Evolutionary conservation across 148 eudicot species (phyloP), one percentile per base, ranked within the genome.

Genomic region (Silene uniflora): DNA sequence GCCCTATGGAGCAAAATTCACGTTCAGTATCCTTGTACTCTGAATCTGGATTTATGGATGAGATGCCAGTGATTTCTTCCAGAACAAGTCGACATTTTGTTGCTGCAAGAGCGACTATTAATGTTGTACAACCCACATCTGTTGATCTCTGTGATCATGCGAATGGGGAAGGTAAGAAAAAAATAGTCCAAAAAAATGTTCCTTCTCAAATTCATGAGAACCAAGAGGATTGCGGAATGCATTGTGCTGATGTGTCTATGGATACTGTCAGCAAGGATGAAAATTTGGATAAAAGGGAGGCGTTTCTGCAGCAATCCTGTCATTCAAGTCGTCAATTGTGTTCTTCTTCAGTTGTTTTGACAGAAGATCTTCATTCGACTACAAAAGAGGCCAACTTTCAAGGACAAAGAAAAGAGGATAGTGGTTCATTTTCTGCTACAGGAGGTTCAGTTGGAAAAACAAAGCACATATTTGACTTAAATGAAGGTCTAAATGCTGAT

Each of bases 401-500:
- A 54, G 80, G 54, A 18, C 69, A 52, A 47, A 64, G 10, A 58
- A 56, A 68, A 39, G 71, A 27, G 24, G 77, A 79, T 10, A 19
- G 22, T 59, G 72, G 84, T 71, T 42, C 62, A 16, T 44, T 75
- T 49, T 25, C 81, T 76, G 74, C 80, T 35, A 60, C 65, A 70
- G 82, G 72, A 71, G 32, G 85, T 62, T 72, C 80, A 14, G 87
- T 79, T 82, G 32, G 52, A 29, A 83, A 75, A 72, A 60, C 75
- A 83, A 89, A 85, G 81, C 81, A 81, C 44, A 83, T 80, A 67
- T 91, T 91, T 76, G 97, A 91, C 75, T 79, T 91, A 75, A 91
- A 91, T 70, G 93, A 91, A 85, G 91, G 90, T 18, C 77, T 91
- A 7, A 29, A 59, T 71, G 74, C 68, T 3, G 97, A 91, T 81